Conservation (phyloP, 2,329 filamentous ascomycete genomes). For the Aspergillus pseudoterreus region DNA sequence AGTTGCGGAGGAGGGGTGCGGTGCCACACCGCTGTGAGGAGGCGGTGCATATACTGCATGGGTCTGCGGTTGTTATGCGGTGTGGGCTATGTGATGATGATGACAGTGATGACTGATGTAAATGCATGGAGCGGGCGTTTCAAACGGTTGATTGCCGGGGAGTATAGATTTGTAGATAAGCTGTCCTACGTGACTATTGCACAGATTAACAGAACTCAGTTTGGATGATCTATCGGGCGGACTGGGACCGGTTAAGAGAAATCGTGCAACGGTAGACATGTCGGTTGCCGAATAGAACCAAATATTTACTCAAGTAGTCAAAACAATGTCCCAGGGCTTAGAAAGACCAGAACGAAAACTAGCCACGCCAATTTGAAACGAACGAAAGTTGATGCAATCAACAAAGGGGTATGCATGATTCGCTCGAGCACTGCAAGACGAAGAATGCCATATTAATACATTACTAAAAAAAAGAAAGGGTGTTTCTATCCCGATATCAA, state of each 20-base stretch:
- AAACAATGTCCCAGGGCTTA: neutral
- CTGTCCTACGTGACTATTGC: too few relatives aligned
- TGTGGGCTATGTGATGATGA: constrained; percentile 18
- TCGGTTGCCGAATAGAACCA: neutral
- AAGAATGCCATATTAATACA: constrained; percentile 31
- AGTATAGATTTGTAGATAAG: too few relatives aligned
- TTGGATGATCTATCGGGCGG: too few relatives aligned
- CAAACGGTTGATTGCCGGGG: too few relatives aligned
- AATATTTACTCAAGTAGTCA: constrained; percentile 3
- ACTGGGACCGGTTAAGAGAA: neutral
- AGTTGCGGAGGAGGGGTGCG: constrained; percentile 16
- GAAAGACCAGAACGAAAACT: constrained; percentile 15
- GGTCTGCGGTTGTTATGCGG: constrained; percentile 13
- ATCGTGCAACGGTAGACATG: neutral
- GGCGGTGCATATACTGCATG: constrained; percentile 17
- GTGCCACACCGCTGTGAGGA: constrained; percentile 20
- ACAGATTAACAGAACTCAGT: too few relatives aligned
- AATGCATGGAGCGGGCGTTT: neutral
- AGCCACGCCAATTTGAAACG: constrained; percentile 18
- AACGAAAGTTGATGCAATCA: constrained; percentile 1
- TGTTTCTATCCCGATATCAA: constrained; percentile 49
- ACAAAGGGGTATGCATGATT: constrained; percentile 19
- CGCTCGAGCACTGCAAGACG: constrained; percentile 12
- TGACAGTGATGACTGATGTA: neutral
- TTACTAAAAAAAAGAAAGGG: constrained; percentile 15